These are phyloP conservation scores for Ramaria sp. DNA, from an alignment of 768 basidiomycete species.

Conservation along the genomic window DNA sequence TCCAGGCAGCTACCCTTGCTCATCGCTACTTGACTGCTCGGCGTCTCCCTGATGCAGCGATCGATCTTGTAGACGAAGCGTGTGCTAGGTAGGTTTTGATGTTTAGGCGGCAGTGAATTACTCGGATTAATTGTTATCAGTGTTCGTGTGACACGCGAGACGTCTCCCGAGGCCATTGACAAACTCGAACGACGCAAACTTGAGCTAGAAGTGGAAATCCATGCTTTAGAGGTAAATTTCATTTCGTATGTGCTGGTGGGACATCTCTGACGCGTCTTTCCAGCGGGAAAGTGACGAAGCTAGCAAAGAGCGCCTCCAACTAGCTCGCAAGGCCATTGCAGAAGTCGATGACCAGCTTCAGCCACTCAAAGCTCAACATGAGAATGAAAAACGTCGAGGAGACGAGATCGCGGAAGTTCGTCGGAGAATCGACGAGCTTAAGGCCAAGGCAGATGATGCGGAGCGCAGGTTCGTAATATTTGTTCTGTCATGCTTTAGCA, in stretches of 20 bases:
- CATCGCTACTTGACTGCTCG: slow-evolving; percentile 85
- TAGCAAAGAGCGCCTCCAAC: slow-evolving; percentile 70
- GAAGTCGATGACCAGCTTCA: slow-evolving; percentile 77
- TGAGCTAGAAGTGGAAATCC: slow-evolving; percentile 89
- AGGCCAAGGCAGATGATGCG: slow-evolving; percentile 86
- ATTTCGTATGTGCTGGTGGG: background rate
- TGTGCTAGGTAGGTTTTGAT: slow-evolving; percentile 56
- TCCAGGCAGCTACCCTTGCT: slow-evolving; percentile 82
- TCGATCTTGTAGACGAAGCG: slow-evolving; percentile 88
- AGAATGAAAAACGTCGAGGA: slow-evolving; percentile 73
- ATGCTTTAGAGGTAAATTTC: slow-evolving; percentile 55
- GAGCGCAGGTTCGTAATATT: slow-evolving; percentile 55
- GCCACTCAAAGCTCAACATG: slow-evolving; percentile 78
- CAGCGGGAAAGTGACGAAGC: slow-evolving; percentile 77
- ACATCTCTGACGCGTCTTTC: background rate
- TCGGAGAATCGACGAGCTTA: slow-evolving; percentile 81
- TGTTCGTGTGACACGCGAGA: slow-evolving; percentile 88
- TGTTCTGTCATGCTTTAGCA: slow-evolving; percentile 9
- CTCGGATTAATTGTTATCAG: slow-evolving; percentile 23
- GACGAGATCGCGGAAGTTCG: slow-evolving; percentile 71
- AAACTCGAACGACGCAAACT: slow-evolving; percentile 80
- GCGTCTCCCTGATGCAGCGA: slow-evolving; percentile 75
- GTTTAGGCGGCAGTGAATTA: background rate
- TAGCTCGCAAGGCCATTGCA: slow-evolving; percentile 67
- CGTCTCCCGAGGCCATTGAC: slow-evolving; percentile 89